Conservation (phyloP, 257 asterid species). For the Nicotiana obtusifolia region DNA sequence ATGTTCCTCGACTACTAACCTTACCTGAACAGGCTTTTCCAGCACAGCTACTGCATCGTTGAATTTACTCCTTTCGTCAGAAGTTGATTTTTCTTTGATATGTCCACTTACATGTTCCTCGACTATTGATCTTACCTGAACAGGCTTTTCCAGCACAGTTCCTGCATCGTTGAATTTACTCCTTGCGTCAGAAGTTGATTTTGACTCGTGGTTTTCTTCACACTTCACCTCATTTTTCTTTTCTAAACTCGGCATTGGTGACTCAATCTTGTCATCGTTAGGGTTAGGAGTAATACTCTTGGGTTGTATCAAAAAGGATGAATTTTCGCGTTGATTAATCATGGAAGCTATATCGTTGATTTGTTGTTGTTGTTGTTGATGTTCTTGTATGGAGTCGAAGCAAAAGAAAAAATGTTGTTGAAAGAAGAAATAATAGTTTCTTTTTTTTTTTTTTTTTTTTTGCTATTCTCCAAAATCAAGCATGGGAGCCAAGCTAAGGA, state of each 20-base stretch:
- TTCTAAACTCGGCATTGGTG: neutral
- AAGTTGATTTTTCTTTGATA: neutral
- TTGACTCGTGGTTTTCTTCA: neutral
- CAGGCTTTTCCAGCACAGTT: neutral
- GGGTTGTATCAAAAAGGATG: neutral
- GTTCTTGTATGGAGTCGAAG: neutral
- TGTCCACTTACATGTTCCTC: neutral
- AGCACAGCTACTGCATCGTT: neutral
- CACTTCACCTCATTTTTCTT: neutral
- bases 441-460: too few relatives aligned
- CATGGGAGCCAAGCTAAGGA: too few relatives aligned
- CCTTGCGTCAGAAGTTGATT: neutral
- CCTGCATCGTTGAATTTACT: neutral
- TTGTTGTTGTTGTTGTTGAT: neutral
- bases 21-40: too few relatives aligned
- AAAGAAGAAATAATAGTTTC: neutral
- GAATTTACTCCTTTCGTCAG: neutral
- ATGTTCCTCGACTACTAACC: too few relatives aligned
- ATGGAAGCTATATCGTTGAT: neutral
- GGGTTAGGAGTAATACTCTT: neutral
- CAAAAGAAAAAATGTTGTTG: neutral
- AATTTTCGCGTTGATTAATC: neutral
- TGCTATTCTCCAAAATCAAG: too few relatives aligned
- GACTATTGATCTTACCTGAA: too few relatives aligned
- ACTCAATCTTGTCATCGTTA: neutral